A percentile compares a stretch with the other conserved stretches of the same genome.
Evolutionary conservation across 768 basidiomycete genomes (phyloP).

Genomic region (Galerina sulciceps): DNA sequence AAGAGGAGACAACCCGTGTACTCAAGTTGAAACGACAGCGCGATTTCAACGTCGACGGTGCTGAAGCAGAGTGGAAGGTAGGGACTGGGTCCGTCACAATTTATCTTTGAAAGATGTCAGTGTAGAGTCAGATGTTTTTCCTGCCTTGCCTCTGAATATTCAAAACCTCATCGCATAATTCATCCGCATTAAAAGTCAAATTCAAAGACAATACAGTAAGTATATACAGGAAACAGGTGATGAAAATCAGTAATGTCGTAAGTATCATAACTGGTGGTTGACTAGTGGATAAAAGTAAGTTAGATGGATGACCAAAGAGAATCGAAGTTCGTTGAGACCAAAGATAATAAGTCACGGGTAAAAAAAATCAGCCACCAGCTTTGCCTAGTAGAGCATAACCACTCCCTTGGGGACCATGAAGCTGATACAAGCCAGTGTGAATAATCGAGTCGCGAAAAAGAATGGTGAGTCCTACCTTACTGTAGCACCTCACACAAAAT

Average conservation of each 20-base stretch:
- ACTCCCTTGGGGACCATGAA: slow-evolving; percentile 72
- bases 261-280: slow-evolving; percentile 2
- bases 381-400: slow-evolving; percentile 68
- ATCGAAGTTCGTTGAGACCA: neutral
- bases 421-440: slow-evolving; percentile 41
- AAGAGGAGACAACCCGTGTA: slow-evolving; percentile 33
- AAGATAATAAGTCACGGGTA: neutral
- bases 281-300: neutral
- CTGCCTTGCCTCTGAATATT: no score
- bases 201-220: no score
- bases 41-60: slow-evolving; percentile 62
- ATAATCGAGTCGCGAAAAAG: neutral
- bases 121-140: no score
- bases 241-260: slow-evolving; percentile 1
- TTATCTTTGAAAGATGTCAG: slow-evolving; percentile 29
- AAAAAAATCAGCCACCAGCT: slow-evolving; percentile 29
- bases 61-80: slow-evolving; percentile 71
- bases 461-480: slow-evolving; percentile 47
- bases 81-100: slow-evolving; percentile 54
- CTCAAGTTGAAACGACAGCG: slow-evolving; percentile 61
- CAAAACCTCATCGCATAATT: no score
- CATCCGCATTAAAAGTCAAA: no score
- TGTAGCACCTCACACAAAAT: slow-evolving; percentile 73
- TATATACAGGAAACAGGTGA: no score
- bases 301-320: neutral